These are phyloP conservation scores for Penicillium thymicola DNA, from an alignment of 2,329 filamentous ascomycete species.

Conservation along the genomic window DNA sequence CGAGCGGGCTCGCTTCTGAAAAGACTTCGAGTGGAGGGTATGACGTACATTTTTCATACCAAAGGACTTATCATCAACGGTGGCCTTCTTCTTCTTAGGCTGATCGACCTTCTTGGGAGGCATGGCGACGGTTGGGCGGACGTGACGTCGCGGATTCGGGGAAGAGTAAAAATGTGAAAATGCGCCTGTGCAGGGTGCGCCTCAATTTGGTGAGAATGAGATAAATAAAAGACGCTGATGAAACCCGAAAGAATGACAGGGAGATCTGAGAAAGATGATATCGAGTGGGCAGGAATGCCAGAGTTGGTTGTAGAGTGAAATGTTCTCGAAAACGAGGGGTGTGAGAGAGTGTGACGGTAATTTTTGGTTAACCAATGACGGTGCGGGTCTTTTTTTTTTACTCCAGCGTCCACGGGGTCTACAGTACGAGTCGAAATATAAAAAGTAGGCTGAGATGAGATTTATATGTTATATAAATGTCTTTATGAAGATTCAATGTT, in stretches of 20 bases:
- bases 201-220: conserved; percentile 1
- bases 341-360: conserved; percentile 8
- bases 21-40: not conserved
- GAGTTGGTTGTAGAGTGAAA: conserved; percentile 7
- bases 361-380: conserved; percentile 11
- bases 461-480: not conserved
- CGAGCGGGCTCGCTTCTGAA: not conserved
- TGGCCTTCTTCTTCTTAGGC: conserved; percentile 49
- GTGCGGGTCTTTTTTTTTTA: conserved; percentile 1
- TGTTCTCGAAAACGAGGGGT: conserved; percentile 10
- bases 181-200: conserved; percentile 15
- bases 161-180: conserved; percentile 17
- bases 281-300: conserved; percentile 7
- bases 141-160: conserved; percentile 11
- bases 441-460: not conserved
- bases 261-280: conserved; percentile 5
- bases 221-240: conserved; percentile 17
- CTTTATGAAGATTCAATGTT: not conserved
- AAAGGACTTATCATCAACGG: conserved; percentile 92
- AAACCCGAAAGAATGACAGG: conserved; percentile 13
- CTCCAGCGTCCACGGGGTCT: not conserved
- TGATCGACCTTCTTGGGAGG: conserved; percentile 46
- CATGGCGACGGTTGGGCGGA: conserved; percentile 39
- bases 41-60: conserved; percentile 87
- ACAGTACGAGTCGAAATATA: not conserved